Evolutionary conservation across 139 green algal genomes (phyloP).

Genomic region (Diplosphaera chodatii): DNA sequence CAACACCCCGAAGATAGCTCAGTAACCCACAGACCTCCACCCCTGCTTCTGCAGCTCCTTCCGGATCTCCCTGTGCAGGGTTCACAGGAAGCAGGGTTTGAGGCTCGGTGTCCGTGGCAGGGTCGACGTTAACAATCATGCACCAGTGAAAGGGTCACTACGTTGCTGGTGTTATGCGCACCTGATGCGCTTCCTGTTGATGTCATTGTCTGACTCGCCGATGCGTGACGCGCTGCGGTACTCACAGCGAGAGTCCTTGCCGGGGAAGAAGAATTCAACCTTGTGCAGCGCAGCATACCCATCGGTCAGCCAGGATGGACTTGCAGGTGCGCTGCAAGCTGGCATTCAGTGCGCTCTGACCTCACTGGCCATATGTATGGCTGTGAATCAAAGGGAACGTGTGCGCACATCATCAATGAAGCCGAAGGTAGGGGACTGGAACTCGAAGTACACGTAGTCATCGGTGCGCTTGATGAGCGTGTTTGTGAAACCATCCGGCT

Average conservation of each 20-base stretch:
- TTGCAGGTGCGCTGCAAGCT: no score
- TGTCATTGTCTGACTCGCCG: constrained; percentile 76
- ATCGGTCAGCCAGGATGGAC: no score
- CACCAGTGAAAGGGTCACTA: background rate
- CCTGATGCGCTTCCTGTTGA: constrained; percentile 94
- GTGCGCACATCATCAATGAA: constrained; percentile 91
- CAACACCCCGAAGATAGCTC: no score
- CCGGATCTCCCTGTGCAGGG: constrained; percentile 39
- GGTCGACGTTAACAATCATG: no score
- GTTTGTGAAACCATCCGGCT: constrained; percentile 74
- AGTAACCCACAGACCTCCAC: constrained; percentile 64
- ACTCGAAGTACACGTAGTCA: constrained; percentile 94
- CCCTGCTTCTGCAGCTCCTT: constrained; percentile 77
- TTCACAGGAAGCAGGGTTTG: no score
- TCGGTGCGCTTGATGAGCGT: constrained; percentile 74
- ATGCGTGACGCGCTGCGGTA: constrained; percentile 74
- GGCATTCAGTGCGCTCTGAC: no score
- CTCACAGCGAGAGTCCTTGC: constrained; percentile 20
- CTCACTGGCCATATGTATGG: no score
- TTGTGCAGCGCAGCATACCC: no score
- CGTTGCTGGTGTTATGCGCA: no score
- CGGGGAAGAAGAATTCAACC: constrained; percentile 4
- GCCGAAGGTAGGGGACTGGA: constrained; percentile 78
- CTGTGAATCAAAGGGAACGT: no score
- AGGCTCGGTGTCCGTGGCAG: no score